phyloP scores from a whole-genome alignment of 257 asterid genomes.

The Penstemon newberryi region DNA sequence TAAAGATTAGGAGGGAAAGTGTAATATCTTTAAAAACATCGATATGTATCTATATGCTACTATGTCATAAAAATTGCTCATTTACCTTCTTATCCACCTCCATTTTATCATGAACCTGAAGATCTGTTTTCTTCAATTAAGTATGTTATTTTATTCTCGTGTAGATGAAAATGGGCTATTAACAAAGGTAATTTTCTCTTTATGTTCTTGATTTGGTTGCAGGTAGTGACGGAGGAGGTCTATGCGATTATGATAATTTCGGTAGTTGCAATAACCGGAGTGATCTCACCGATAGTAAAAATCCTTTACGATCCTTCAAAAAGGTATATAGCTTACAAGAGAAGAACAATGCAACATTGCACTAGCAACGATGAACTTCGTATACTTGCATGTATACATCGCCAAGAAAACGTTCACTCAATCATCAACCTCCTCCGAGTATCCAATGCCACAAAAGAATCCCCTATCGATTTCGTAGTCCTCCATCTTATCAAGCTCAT shows the following conservation, averaged over 20 bases:
- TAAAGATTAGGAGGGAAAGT: too few relatives aligned
- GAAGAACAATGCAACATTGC: slow-evolving; percentile 56
- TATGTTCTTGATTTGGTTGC: slow-evolving; percentile 27
- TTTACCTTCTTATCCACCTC: not conserved
- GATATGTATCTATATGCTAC: too few relatives aligned
- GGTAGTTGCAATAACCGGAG: slow-evolving; percentile 49
- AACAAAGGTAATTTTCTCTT: not conserved
- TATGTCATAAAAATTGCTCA: not conserved
- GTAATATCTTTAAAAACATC: too few relatives aligned
- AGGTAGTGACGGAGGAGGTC: slow-evolving; percentile 46
- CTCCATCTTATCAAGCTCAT: slow-evolving; percentile 62
- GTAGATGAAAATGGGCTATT: not conserved
- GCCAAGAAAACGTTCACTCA: slow-evolving; percentile 50
- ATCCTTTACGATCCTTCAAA: slow-evolving; percentile 61
- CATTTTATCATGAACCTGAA: not conserved
- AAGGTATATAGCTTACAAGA: slow-evolving; percentile 56
- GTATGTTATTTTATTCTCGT: too few relatives aligned
- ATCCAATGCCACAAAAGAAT: slow-evolving; percentile 45
- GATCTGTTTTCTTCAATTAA: not conserved
- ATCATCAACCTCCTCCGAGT: slow-evolving; percentile 54
- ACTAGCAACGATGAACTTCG: slow-evolving; percentile 52
- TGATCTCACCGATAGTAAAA: slow-evolving; percentile 55
- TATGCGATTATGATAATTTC: slow-evolving; percentile 50
- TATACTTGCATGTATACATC: slow-evolving; percentile 54
- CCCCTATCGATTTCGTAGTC: slow-evolving; percentile 45